phyloP scores from a whole-genome alignment of 345 rosid genomes.

The Arabidopsis arenosa region DNA sequence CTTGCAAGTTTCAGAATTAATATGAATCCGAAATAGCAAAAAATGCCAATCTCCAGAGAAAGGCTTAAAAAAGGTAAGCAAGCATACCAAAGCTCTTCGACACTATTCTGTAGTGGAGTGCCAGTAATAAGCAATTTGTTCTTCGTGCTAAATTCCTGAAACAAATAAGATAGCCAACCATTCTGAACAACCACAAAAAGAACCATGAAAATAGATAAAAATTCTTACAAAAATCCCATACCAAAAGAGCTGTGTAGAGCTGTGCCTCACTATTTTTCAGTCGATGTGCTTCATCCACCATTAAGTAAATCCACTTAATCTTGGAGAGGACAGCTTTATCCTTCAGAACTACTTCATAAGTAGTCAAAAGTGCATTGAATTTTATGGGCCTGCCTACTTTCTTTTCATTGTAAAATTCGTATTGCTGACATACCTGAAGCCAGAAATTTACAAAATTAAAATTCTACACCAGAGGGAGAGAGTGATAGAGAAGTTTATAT shows the following conservation, averaged over 20 bases:
- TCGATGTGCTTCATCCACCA: conserved; percentile 99
- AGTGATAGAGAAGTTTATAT: neutral
- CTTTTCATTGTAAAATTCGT: conserved; percentile 89
- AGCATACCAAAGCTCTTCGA: conserved; percentile 94
- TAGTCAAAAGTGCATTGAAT: conserved; percentile 86
- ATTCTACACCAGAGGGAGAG: conserved; percentile 8
- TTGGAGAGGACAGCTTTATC: conserved; percentile 92
- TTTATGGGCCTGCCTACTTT: conserved; percentile 84
- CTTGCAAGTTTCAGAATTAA: conserved; percentile 7
- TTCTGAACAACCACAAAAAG: conserved; percentile 32
- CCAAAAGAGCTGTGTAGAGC: conserved; percentile 89
- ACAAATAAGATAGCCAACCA: conserved; percentile 24
- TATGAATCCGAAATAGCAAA: conserved; percentile 5
- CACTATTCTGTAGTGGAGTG: conserved; percentile 98
- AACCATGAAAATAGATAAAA: conserved; percentile 21
- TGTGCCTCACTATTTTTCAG: conserved; percentile 99
- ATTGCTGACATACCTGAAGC: conserved; percentile 94
- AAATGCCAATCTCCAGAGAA: conserved; percentile 11
- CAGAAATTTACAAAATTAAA: conserved; percentile 22
- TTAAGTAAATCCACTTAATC: conserved; percentile 95
- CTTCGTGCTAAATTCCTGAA: conserved; percentile 96
- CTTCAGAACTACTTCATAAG: conserved; percentile 97
- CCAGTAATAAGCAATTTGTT: conserved; percentile 98
- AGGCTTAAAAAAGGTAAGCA: conserved; percentile 30
- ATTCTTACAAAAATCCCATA: conserved; percentile 44